Conservation (phyloP, 495 filamentous ascomycete genomes). For the Annulohypoxylon maeteangense region DNA sequence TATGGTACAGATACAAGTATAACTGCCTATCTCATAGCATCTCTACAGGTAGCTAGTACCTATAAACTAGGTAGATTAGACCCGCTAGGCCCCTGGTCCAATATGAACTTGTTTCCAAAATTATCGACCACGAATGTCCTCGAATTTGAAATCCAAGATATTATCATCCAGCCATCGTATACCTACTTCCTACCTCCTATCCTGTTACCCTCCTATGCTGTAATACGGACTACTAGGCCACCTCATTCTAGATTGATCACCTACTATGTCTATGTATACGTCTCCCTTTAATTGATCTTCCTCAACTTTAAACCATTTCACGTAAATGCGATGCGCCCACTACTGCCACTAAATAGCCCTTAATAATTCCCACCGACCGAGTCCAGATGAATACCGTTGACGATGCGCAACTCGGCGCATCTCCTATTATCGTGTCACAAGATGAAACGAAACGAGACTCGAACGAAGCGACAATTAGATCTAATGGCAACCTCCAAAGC, state of each 20-base stretch:
- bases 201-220: background rate
- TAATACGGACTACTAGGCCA: background rate
- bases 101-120: conserved; percentile 4
- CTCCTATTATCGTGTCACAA: conserved; percentile 35
- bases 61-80: background rate
- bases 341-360: conserved; percentile 17
- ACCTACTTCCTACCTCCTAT: too few relatives aligned
- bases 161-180: background rate
- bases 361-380: conserved; percentile 24
- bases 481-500: conserved; percentile 18
- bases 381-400: conserved; percentile 39
- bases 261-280: background rate
- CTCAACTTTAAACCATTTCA: conserved; percentile 17
- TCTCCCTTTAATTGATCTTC: conserved; percentile 4
- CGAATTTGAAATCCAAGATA: conserved; percentile 21
- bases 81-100: background rate
- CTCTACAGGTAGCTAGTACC: background rate
- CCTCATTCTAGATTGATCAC: background rate
- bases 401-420: conserved; percentile 34
- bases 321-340: conserved; percentile 37
- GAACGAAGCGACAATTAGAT: conserved; percentile 12
- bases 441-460: conserved; percentile 24
- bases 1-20: background rate
- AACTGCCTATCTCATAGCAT: background rate
- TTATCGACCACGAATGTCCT: conserved; percentile 4